These are phyloP conservation scores for Polyporus arcularius DNA, from an alignment of 768 basidiomycete genomes.

Conservation along the genomic window DNA sequence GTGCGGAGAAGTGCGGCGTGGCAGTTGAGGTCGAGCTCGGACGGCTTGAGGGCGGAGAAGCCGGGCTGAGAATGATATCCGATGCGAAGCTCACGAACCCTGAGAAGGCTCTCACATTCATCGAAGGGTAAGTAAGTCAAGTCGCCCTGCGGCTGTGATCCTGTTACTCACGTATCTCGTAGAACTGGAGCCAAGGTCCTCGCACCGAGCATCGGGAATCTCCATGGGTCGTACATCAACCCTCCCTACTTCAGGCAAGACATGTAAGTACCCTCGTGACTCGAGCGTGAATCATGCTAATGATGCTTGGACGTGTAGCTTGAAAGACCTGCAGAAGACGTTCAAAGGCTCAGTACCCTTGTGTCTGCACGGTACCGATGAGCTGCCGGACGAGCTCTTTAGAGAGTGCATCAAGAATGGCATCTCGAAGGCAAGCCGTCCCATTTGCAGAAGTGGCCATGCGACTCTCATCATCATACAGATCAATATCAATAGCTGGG, in stretches of 20 bases:
- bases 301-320: constrained; percentile 23
- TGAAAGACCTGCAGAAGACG: constrained; percentile 37
- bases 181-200: constrained; percentile 48
- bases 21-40: constrained; percentile 51
- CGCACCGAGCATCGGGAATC: constrained; percentile 50
- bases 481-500: constrained; percentile 52
- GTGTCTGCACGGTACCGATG: constrained; percentile 49
- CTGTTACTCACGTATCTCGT: neutral
- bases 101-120: constrained; percentile 43
- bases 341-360: constrained; percentile 40
- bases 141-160: neutral
- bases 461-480: neutral
- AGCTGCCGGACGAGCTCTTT: constrained; percentile 46
- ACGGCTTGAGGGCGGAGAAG: constrained; percentile 49
- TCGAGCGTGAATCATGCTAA: too few species aligned
- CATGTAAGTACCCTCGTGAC: constrained; percentile 35
- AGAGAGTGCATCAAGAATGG: constrained; percentile 47
- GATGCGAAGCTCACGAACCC: constrained; percentile 50
- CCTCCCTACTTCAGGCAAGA: constrained; percentile 48
- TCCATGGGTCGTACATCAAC: constrained; percentile 47
- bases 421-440: constrained; percentile 37
- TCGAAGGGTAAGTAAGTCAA: constrained; percentile 34
- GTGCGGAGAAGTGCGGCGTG: constrained; percentile 41
- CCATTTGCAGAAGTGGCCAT: too few species aligned
- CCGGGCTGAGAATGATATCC: constrained; percentile 47